These are phyloP conservation scores for Aaosphaeria arxii DNA, from an alignment of 2,329 filamentous ascomycete genomes.

Conservation along the genomic window DNA sequence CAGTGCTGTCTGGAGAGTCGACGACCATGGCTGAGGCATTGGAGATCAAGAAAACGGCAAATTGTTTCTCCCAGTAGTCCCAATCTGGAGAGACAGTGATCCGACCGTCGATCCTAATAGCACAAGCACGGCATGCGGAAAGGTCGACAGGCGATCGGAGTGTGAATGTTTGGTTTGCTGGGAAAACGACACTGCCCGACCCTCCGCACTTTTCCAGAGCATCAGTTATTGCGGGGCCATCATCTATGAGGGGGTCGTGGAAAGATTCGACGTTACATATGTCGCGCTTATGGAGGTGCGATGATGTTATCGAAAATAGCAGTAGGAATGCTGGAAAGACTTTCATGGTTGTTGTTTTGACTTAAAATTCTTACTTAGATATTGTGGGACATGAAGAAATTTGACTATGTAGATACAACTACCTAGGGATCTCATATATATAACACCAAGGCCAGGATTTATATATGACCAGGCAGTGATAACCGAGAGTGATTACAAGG, in stretches of 20 bases:
- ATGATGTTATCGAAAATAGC: too few relatives aligned
- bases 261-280: constrained; percentile 33
- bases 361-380: too few relatives aligned
- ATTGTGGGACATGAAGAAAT: too few relatives aligned
- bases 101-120: constrained; percentile 46
- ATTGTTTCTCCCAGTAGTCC: constrained; percentile 42
- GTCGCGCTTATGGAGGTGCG: constrained; percentile 8
- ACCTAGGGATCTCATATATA: too few relatives aligned
- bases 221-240: constrained; percentile 43
- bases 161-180: constrained; percentile 41
- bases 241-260: constrained; percentile 35
- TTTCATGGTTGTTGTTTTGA: too few relatives aligned
- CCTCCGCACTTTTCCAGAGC: constrained; percentile 43
- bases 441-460: too few relatives aligned
- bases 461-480: too few relatives aligned
- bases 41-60: constrained; percentile 32
- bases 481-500: too few relatives aligned
- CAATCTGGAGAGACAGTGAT: constrained; percentile 40
- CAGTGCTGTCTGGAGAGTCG: constrained; percentile 37
- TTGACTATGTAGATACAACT: too few relatives aligned
- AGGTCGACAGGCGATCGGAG: constrained; percentile 45
- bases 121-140: constrained; percentile 42
- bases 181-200: constrained; percentile 47
- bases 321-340: too few relatives aligned
- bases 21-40: constrained; percentile 40